Percentiles rank a stretch among this genome's conserved stretches.
Conservation (phyloP, 176 grass and related monocot species). For the Pharus latifolius region DNA sequence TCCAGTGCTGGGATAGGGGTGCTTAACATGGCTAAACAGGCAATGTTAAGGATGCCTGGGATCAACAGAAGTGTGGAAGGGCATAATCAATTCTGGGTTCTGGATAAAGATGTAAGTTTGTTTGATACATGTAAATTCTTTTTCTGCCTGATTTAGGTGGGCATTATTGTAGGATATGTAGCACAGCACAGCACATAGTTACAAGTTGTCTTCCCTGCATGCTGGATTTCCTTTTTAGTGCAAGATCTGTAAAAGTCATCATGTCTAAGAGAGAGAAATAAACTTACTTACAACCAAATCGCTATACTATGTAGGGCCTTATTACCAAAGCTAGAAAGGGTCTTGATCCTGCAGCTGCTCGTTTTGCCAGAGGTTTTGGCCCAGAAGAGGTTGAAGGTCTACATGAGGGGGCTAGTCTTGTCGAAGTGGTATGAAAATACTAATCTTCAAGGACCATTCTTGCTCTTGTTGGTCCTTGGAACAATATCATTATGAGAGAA, state of each 20-base stretch:
- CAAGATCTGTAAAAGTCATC: not conserved
- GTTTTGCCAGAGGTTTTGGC: constrained; percentile 85
- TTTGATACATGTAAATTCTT: not conserved
- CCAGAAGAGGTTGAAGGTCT: constrained; percentile 65
- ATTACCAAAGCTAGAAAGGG: constrained; percentile 65
- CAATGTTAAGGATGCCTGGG: constrained; percentile 65
- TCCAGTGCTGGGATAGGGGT: constrained; percentile 99
- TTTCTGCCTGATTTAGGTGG: no score
- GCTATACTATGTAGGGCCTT: constrained; percentile 46
- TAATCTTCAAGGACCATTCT: not conserved
- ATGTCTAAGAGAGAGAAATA: not conserved
- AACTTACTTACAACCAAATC: not conserved
- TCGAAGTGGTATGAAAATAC: constrained; percentile 72
- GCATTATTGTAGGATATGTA: no score
- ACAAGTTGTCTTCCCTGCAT: not conserved
- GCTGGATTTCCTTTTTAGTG: not conserved
- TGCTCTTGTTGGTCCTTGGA: not conserved
- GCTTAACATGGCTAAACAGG: constrained; percentile 77
- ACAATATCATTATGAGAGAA: not conserved
- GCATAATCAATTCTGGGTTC: constrained; percentile 86
- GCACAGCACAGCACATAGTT: no score
- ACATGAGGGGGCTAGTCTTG: constrained; percentile 72
- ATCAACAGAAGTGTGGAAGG: constrained; percentile 42
- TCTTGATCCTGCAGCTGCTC: constrained; percentile 68
- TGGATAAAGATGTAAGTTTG: constrained; percentile 88